Conservation (phyloP, 768 basidiomycete species). For the Amanita molliuscula region DNA sequence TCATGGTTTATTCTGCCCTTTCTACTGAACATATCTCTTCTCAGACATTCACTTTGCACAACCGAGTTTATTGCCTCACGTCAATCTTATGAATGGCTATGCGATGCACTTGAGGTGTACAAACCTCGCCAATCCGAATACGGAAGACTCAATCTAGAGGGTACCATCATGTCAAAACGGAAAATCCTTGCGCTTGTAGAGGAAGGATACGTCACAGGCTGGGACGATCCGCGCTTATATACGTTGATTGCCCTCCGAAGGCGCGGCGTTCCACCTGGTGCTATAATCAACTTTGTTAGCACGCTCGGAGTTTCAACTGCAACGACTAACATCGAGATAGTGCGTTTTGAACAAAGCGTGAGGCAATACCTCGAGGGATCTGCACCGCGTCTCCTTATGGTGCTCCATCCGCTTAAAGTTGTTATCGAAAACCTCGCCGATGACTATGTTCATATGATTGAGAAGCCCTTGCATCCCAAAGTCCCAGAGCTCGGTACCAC, state of each 20-base stretch:
- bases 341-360: slow-evolving; percentile 84
- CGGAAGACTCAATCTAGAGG: slow-evolving; percentile 85
- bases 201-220: slow-evolving; percentile 74
- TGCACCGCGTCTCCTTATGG: slow-evolving; percentile 85
- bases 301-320: slow-evolving; percentile 89
- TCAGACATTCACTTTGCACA: slow-evolving; percentile 93
- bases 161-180: slow-evolving; percentile 94
- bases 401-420: slow-evolving; percentile 82
- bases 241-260: slow-evolving; percentile 93
- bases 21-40: background rate
- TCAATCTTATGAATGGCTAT: slow-evolving; percentile 98
- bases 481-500: slow-evolving; percentile 79
- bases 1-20: slow-evolving; percentile 11
- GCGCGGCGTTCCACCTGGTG: slow-evolving; percentile 94
- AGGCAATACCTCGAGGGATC: slow-evolving; percentile 83
- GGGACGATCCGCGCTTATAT: slow-evolving; percentile 97
- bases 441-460: slow-evolving; percentile 72
- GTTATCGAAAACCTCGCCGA: slow-evolving; percentile 86
- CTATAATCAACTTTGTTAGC: slow-evolving; percentile 88
- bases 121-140: slow-evolving; percentile 97
- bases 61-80: slow-evolving; percentile 92
- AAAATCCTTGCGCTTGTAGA: slow-evolving; percentile 87
- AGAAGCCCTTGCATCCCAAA: slow-evolving; percentile 93
- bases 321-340: slow-evolving; percentile 71
- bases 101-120: slow-evolving; percentile 95